Evolutionary conservation across 2,329 filamentous ascomycete species (phyloP).

Genomic region (Leptographium lundbergii): DNA sequence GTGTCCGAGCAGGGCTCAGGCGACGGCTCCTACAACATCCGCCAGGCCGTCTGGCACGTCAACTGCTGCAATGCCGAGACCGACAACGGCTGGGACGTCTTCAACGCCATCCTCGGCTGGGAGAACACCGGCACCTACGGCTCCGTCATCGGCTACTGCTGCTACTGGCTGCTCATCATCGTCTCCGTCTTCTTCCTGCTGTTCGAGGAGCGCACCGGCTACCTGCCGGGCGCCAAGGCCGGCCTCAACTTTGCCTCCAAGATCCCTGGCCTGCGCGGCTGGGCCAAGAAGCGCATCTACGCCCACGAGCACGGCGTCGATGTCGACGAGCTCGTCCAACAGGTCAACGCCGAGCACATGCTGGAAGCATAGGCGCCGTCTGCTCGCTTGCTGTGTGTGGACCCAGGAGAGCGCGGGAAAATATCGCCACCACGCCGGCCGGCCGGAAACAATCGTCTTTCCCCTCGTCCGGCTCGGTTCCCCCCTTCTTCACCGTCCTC

Average conservation of each 20-base stretch:
- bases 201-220: conserved; percentile 49
- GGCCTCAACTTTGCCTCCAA: conserved; percentile 4
- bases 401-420: too few relatives aligned
- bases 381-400: not conserved
- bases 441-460: too few relatives aligned
- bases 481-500: not conserved
- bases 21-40: conserved; percentile 66
- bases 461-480: not conserved
- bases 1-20: conserved; percentile 38
- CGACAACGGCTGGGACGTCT: conserved; percentile 74
- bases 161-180: conserved; percentile 71
- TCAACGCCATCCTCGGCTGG: conserved; percentile 81
- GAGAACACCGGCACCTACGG: conserved; percentile 80
- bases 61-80: conserved; percentile 69
- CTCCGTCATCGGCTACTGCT: conserved; percentile 74
- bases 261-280: conserved; percentile 10
- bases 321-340: conserved; percentile 8
- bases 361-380: not conserved
- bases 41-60: conserved; percentile 67
- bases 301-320: conserved; percentile 7
- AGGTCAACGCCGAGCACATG: conserved; percentile 9
- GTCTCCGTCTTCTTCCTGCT: conserved; percentile 32
- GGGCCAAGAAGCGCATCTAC: conserved; percentile 11
- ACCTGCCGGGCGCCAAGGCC: conserved; percentile 26
- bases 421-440: too few relatives aligned